A percentile compares a stretch with the other conserved stretches of the same genome.
Conservation (phyloP, 2,329 filamentous ascomycete species). For the Phyllosticta ampelicida region DNA sequence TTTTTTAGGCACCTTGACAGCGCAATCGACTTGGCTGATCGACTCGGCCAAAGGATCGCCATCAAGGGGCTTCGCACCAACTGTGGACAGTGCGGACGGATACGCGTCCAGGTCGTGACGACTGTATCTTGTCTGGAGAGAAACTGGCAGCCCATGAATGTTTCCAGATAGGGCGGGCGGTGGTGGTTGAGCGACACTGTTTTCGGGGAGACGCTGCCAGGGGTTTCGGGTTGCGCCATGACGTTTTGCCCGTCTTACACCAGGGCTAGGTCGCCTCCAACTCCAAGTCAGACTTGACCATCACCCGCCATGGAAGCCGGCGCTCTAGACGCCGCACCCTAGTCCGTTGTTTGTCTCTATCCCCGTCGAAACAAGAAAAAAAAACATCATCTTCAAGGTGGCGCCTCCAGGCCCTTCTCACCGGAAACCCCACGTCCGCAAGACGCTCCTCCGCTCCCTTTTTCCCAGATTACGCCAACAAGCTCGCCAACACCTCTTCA, state of each 20-base stretch:
- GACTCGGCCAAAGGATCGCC: neutral
- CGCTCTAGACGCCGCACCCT: neutral
- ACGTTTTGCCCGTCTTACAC: neutral
- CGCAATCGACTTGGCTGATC: neutral
- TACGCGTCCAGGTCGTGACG: neutral
- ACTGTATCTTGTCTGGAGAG: neutral
- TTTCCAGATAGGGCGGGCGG: neutral
- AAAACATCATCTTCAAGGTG: neutral
- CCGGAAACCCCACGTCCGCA: slow-evolving; percentile 17
- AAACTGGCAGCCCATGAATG: neutral
- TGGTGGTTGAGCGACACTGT: neutral
- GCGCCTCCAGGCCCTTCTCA: neutral
- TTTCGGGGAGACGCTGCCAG: neutral
- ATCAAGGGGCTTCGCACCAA: neutral
- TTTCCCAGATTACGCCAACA: slow-evolving; percentile 56
- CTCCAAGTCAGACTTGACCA: neutral
- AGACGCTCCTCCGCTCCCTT: slow-evolving; percentile 50
- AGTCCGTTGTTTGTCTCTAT: neutral
- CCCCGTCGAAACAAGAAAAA: neutral
- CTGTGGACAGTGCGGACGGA: neutral
- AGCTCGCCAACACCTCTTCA: slow-evolving; percentile 55
- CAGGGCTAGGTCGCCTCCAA: neutral
- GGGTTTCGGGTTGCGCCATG: neutral
- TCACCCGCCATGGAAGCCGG: neutral
- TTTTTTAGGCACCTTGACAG: neutral